phyloP scores from a whole-genome alignment of 106 monocot genomes.

The Acorus calamus region DNA sequence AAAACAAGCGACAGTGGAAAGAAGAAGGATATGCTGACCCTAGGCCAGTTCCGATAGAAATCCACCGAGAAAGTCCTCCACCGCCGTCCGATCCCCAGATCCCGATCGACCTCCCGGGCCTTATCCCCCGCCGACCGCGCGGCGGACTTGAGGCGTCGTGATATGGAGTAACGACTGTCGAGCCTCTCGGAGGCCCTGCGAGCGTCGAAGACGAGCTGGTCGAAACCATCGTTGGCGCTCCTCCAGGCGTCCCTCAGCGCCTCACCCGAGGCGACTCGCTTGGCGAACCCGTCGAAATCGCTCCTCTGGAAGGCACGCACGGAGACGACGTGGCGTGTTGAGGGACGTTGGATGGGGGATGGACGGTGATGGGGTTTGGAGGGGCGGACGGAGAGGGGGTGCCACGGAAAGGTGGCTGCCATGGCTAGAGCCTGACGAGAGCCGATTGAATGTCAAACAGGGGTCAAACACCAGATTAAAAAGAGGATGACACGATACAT shows the following conservation, averaged over 20 bases:
- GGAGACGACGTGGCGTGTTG: not conserved
- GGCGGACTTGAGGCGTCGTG: conserved; percentile 42
- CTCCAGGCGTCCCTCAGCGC: conserved; percentile 69
- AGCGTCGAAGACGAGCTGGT: conserved; percentile 67
- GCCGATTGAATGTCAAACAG: too few species aligned
- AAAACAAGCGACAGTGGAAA: not conserved
- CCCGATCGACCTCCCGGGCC: conserved; percentile 60
- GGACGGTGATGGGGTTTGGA: too few species aligned
- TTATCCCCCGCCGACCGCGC: conserved; percentile 28
- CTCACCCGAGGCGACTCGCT: conserved; percentile 54
- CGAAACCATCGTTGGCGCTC: conserved; percentile 66
- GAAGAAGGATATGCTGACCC: conserved; percentile 34
- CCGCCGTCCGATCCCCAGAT: conserved; percentile 59
- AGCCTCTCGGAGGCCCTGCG: conserved; percentile 54
- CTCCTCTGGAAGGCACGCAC: conserved; percentile 43
- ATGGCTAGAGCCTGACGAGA: too few species aligned
- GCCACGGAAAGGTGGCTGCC: too few species aligned
- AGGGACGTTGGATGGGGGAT: too few species aligned
- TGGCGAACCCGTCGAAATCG: conserved; percentile 66
- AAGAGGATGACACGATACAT: too few species aligned
- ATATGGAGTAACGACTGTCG: conserved; percentile 53
- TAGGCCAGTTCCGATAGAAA: conserved; percentile 83
- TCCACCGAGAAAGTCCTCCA: conserved; percentile 65
- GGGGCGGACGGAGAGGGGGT: too few species aligned
- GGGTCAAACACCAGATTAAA: too few species aligned